A percentile compares a stretch with the other conserved stretches of the same genome.
Conservation (phyloP, 352 stramenopile species). For the Globisporangium takayamanum region DNA sequence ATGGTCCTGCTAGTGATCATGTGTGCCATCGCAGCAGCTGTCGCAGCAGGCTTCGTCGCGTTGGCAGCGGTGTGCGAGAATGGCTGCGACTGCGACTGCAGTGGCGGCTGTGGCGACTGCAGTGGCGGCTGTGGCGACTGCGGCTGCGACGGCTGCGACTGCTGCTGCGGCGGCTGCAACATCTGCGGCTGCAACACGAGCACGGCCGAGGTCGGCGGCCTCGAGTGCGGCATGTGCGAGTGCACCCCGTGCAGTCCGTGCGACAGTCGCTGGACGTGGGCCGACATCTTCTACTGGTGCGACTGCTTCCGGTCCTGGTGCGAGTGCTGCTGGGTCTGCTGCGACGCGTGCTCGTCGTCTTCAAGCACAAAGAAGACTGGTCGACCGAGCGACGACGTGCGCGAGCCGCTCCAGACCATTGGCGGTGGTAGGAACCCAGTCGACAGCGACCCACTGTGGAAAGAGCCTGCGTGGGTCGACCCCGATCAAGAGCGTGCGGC, state of each 20-base stretch:
- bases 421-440: not conserved
- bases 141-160: not conserved
- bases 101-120: not conserved
- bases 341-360: too few relatives aligned
- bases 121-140: not conserved
- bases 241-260: too few relatives aligned
- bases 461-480: not conserved
- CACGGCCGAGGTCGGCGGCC: too few relatives aligned
- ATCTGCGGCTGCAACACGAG: not conserved
- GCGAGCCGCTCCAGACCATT: too few relatives aligned
- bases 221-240: too few relatives aligned
- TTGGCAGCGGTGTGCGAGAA: not conserved
- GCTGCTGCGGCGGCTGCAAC: not conserved
- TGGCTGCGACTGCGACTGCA: not conserved
- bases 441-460: not conserved
- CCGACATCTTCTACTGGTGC: too few relatives aligned
- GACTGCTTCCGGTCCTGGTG: too few relatives aligned
- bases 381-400: too few relatives aligned
- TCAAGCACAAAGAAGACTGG: too few relatives aligned
- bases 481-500: not conserved
- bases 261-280: too few relatives aligned
- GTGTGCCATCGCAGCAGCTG: conserved; percentile 25
- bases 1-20: conserved; percentile 44
- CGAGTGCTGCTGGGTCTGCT: too few relatives aligned
- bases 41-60: conserved; percentile 7